These are phyloP conservation scores for Talaromyces ruber DNA, from an alignment of 495 filamentous ascomycete genomes.

Conservation along the genomic window DNA sequence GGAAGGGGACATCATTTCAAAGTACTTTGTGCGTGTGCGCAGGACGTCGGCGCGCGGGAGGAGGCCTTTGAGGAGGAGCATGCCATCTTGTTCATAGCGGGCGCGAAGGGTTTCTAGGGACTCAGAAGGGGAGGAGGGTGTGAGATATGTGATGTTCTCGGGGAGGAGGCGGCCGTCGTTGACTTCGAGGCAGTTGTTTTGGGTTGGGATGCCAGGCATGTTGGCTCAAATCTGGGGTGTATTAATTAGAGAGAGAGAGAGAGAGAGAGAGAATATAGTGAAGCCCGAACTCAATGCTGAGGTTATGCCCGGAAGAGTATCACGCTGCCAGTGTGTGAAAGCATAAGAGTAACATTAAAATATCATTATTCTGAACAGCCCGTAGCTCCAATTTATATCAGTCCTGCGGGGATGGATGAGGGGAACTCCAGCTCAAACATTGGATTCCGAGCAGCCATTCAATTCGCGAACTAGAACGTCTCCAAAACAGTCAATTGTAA, in stretches of 20 bases:
- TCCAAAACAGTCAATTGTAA: too few species aligned
- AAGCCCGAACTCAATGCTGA: neutral
- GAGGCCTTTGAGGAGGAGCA: slow-evolving; percentile 51
- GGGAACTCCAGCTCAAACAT: neutral
- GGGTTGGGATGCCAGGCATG: neutral
- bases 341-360: too few species aligned
- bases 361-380: too few species aligned
- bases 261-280: too few species aligned
- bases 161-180: slow-evolving; percentile 45
- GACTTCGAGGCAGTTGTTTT: slow-evolving; percentile 23
- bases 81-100: slow-evolving; percentile 48
- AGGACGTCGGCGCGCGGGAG: slow-evolving; percentile 51
- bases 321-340: neutral
- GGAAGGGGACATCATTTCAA: slow-evolving; percentile 42
- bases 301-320: neutral
- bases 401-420: neutral
- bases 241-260: neutral
- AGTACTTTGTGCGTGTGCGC: slow-evolving; percentile 47
- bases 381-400: neutral
- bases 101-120: slow-evolving; percentile 37
- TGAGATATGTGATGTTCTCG: slow-evolving; percentile 36
- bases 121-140: slow-evolving; percentile 27
- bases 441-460: too few species aligned
- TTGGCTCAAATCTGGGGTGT: neutral
- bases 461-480: too few species aligned